Percentiles rank a stretch among this genome's conserved stretches.
phyloP scores from a whole-genome alignment of 176 grass and related monocot species.

The Rhynchospora tenuis region DNA sequence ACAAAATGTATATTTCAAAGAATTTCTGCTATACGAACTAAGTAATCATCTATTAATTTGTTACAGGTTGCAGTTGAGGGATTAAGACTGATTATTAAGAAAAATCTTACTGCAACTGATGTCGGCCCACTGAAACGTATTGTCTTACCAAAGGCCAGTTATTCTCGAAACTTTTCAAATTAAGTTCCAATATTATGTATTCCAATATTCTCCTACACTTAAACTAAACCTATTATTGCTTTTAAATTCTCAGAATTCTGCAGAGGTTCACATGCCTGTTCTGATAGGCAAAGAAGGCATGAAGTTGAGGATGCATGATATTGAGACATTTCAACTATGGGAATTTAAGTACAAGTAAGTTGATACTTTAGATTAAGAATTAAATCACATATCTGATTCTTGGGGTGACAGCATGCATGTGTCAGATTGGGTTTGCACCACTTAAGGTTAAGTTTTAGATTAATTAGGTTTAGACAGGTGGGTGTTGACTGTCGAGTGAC shows the following conservation, averaged over 20 bases:
- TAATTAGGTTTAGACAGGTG: neutral
- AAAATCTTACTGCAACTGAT: constrained; percentile 84
- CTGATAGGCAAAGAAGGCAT: constrained; percentile 67
- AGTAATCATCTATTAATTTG: constrained; percentile 15
- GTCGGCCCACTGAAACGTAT: constrained; percentile 82
- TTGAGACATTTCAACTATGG: constrained; percentile 60
- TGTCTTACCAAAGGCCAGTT: constrained; percentile 82
- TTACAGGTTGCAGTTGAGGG: constrained; percentile 55
- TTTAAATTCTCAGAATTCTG: constrained; percentile 59
- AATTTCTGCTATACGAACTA: neutral
- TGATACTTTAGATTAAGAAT: neutral
- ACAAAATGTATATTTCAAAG: neutral
- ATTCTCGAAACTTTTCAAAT: constrained; percentile 3
- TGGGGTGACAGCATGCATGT: neutral
- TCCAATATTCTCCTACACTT: neutral
- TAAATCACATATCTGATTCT: neutral
- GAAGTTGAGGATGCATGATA: constrained; percentile 71
- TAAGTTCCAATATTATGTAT: neutral
- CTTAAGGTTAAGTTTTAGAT: neutral
- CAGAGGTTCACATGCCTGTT: constrained; percentile 64
- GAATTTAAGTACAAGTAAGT: constrained; percentile 86
- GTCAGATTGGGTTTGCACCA: neutral
- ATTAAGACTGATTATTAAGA: constrained; percentile 72
- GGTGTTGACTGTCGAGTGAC: neutral
- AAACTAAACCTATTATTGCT: neutral